Conservation (phyloP, 768 basidiomycete species). For the Pleurotus cornucopiae region DNA sequence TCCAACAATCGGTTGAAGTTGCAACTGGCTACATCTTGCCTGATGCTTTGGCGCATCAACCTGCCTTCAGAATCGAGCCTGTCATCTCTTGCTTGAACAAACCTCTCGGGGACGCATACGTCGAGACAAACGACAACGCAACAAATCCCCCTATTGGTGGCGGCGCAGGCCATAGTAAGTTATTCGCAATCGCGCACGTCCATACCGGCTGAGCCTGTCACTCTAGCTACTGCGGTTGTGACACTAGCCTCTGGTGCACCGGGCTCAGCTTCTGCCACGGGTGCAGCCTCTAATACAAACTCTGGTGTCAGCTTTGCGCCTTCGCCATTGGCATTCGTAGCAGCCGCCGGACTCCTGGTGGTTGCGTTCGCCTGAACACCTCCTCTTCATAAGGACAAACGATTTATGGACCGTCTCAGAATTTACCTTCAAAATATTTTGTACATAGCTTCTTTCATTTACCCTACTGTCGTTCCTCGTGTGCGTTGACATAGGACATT, state of each 20-base stretch:
- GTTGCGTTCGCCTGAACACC: neutral
- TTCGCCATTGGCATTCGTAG: neutral
- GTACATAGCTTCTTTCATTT: too few species aligned
- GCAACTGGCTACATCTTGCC: slow-evolving; percentile 87
- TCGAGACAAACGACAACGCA: slow-evolving; percentile 76
- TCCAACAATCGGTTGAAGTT: slow-evolving; percentile 79
- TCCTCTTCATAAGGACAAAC: too few species aligned
- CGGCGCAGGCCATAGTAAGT: slow-evolving; percentile 4
- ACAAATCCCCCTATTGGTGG: slow-evolving; percentile 47
- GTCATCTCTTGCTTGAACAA: slow-evolving; percentile 66
- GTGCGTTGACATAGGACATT: too few species aligned
- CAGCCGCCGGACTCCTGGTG: neutral
- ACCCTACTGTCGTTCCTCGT: too few species aligned
- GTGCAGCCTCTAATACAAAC: neutral
- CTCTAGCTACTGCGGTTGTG: slow-evolving; percentile 10
- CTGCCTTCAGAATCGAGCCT: slow-evolving; percentile 64
- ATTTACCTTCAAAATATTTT: too few species aligned
- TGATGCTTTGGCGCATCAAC: slow-evolving; percentile 64
- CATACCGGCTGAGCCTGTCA: neutral
- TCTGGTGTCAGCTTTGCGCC: neutral
- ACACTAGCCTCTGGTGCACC: slow-evolving; percentile 28
- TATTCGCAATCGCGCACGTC: neutral
- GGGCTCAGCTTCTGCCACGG: slow-evolving; percentile 28
- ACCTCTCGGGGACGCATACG: slow-evolving; percentile 61
- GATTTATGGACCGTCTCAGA: too few species aligned